A percentile compares a stretch with the other conserved stretches of the same genome.
These are phyloP conservation scores for Fusarium nelsonii DNA, from an alignment of 2,329 filamentous ascomycete species.

Conservation along the genomic window DNA sequence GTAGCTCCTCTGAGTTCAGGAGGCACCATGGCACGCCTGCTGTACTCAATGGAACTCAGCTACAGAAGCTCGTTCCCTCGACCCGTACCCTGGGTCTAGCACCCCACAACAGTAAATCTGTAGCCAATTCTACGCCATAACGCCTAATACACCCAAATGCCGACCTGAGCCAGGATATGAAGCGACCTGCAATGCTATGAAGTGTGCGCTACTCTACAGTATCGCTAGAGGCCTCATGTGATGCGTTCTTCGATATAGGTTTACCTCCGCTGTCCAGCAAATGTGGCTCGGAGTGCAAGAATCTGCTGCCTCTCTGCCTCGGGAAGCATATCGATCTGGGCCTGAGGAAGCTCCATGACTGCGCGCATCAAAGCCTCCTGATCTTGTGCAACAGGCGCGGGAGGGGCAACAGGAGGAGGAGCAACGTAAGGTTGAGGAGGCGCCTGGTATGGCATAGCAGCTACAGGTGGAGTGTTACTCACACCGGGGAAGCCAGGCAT, in stretches of 20 bases:
- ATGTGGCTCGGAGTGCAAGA: slow-evolving; percentile 77
- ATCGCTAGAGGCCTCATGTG: neutral
- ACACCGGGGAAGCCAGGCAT: slow-evolving; percentile 48
- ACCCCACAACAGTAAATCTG: slow-evolving; percentile 11
- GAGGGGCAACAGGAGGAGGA: slow-evolving; percentile 50
- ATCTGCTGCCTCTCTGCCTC: slow-evolving; percentile 83
- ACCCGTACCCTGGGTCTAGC: neutral
- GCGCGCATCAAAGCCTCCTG: slow-evolving; percentile 82
- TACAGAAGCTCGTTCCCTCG: neutral
- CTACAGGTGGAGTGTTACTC: slow-evolving; percentile 61
- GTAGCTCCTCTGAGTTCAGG: neutral
- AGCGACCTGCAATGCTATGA: neutral
- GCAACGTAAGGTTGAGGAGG: slow-evolving; percentile 57
- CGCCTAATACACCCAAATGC: slow-evolving; percentile 30
- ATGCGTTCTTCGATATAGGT: slow-evolving; percentile 2
- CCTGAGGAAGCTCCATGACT: slow-evolving; percentile 82
- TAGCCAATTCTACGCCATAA: slow-evolving; percentile 39
- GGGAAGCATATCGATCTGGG: slow-evolving; percentile 82
- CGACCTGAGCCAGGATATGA: slow-evolving; percentile 18
- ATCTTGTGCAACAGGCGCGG: slow-evolving; percentile 60
- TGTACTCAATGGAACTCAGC: neutral
- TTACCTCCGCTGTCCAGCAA: slow-evolving; percentile 60
- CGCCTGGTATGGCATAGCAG: slow-evolving; percentile 60
- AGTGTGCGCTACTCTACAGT: neutral
- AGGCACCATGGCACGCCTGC: neutral